Evolutionary conservation across 2,329 filamentous ascomycete genomes (phyloP).

Genomic region (Colletotrichum sp.): DNA sequence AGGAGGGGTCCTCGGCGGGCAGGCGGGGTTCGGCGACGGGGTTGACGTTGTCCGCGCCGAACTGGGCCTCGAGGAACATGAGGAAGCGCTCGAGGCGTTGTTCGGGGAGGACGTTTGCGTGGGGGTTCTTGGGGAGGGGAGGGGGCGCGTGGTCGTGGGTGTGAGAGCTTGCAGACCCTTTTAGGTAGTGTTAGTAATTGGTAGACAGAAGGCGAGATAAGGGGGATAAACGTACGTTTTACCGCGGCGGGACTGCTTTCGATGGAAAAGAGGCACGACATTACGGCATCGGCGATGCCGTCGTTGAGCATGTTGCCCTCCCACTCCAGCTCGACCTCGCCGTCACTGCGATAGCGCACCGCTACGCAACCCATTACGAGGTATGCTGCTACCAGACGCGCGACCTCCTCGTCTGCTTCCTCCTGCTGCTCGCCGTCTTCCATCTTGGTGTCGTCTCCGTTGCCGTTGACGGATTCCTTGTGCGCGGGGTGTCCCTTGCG

Average conservation of each 20-base stretch:
- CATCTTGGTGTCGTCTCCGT: constrained; percentile 40
- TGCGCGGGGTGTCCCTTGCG: constrained; percentile 39
- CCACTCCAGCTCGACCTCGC: constrained; percentile 92
- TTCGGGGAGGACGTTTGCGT: constrained; percentile 72
- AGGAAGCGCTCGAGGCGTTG: constrained; percentile 86
- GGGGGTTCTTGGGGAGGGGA: constrained; percentile 66
- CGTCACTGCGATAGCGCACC: constrained; percentile 77
- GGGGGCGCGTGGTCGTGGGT: constrained; percentile 27
- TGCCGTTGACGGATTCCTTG: constrained; percentile 39
- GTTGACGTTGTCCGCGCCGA: constrained; percentile 80
- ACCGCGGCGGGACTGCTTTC: constrained; percentile 95
- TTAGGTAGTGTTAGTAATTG: constrained; percentile 33
- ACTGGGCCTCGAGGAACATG: constrained; percentile 97
- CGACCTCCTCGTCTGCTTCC: constrained; percentile 69
- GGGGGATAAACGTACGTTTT: constrained; percentile 75
- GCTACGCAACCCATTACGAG: constrained; percentile 90
- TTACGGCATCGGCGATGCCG: constrained; percentile 94
- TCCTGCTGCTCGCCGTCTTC: constrained; percentile 45
- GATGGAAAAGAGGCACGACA: constrained; percentile 89
- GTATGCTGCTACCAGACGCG: constrained; percentile 60
- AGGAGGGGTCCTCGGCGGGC: constrained; percentile 29
- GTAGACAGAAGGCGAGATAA: constrained; percentile 23
- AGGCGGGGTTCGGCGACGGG: constrained; percentile 74
- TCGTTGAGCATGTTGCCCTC: constrained; percentile 98
- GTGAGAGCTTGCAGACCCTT: constrained; percentile 66